These are phyloP conservation scores for Mortierella hygrophila DNA, from an alignment of 192 early-diverging fungal species.

Conservation along the genomic window DNA sequence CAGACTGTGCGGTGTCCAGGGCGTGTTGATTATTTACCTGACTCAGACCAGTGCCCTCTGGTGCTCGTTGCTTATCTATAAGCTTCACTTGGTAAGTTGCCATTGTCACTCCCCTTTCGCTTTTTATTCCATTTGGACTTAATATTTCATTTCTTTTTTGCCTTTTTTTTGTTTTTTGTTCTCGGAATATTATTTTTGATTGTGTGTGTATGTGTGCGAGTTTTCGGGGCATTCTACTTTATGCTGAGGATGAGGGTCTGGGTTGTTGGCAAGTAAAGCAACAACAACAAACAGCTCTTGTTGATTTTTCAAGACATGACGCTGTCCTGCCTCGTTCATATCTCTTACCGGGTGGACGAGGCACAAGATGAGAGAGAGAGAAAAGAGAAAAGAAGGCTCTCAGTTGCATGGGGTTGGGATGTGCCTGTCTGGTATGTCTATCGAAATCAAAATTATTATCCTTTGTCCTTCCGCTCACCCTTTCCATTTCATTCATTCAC, in stretches of 20 bases:
- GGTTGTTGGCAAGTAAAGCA: neutral
- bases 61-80: conserved; percentile 50
- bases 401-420: neutral
- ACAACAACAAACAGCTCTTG: neutral
- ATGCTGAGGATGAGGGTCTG: neutral
- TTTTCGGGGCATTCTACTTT: neutral
- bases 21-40: conserved; percentile 48
- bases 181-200: too few relatives aligned
- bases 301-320: neutral
- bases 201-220: neutral
- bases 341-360: neutral
- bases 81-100: conserved; percentile 45
- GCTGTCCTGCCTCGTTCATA: neutral
- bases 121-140: neutral
- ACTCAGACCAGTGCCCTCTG: conserved; percentile 48
- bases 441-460: neutral
- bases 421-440: too few relatives aligned
- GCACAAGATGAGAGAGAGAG: neutral
- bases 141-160: neutral
- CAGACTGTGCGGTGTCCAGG: conserved; percentile 37
- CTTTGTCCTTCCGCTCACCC: neutral
- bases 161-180: neutral
- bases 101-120: neutral
- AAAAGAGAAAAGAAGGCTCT: neutral
- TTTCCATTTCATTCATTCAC: neutral